A percentile compares a stretch with the other conserved stretches of the same genome.
phyloP scores from a whole-genome alignment of 2,329 filamentous ascomycete genomes.

The Penicillium digitatum region DNA sequence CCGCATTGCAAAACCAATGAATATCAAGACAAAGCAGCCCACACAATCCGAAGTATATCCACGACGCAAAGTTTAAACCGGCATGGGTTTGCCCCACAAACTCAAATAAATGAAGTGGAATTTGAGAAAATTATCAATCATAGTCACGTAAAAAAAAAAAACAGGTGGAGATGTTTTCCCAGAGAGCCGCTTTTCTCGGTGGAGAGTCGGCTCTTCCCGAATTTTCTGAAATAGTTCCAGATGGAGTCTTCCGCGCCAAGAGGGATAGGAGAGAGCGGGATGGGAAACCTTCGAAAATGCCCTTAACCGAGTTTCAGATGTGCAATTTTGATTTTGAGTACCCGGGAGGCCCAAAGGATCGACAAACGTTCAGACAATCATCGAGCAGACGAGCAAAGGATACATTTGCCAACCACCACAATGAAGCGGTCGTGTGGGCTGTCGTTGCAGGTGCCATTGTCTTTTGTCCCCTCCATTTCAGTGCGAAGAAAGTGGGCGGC shows the following conservation, averaged over 20 bases:
- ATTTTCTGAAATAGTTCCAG: constrained; percentile 6
- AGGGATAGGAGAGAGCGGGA: neutral
- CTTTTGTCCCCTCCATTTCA: constrained; percentile 61
- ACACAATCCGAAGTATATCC: neutral
- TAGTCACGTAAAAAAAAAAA: constrained; percentile 11
- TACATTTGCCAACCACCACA: constrained; percentile 61
- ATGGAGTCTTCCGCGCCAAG: constrained; percentile 2
- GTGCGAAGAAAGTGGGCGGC: constrained; percentile 68
- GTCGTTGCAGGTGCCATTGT: constrained; percentile 53
- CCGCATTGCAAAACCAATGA: neutral
- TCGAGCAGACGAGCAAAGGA: constrained; percentile 43
- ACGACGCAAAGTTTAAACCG: constrained; percentile 4
- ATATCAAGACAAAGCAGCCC: neutral
- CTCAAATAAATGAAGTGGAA: neutral
- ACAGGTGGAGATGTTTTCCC: constrained; percentile 3
- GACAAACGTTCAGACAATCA: neutral
- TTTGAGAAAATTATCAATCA: constrained; percentile 15
- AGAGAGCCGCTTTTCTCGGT: constrained; percentile 2
- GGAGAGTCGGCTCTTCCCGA: constrained; percentile 15
- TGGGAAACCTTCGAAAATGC: neutral
- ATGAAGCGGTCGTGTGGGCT: constrained; percentile 73
- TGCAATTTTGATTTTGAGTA: neutral
- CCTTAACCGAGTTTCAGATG: constrained; percentile 1
- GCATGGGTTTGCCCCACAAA: neutral
- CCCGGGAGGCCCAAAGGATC: neutral